Percentiles rank a stretch among this genome's conserved stretches.
These are phyloP conservation scores for Niebla homalea DNA, from an alignment of 495 filamentous ascomycete genomes.

Conservation along the genomic window DNA sequence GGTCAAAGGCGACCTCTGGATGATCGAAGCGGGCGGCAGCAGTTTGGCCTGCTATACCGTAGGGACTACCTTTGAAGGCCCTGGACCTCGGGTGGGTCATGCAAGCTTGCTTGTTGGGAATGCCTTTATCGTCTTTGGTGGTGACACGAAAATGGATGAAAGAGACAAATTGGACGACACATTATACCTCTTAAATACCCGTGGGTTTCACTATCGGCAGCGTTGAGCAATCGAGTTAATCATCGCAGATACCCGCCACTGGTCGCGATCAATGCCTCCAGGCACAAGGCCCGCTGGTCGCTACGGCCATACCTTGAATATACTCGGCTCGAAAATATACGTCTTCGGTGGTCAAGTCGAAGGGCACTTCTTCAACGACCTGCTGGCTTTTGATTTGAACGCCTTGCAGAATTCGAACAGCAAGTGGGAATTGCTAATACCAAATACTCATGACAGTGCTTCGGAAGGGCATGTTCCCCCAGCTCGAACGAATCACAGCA, in stretches of 20 bases:
- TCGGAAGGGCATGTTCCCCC: slow-evolving; percentile 63
- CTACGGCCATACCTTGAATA: slow-evolving; percentile 94
- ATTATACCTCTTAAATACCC: slow-evolving; percentile 92
- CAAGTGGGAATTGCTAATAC: slow-evolving; percentile 82
- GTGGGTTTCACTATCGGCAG: slow-evolving; percentile 39
- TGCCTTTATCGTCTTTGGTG: slow-evolving; percentile 97
- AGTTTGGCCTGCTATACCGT: slow-evolving; percentile 85
- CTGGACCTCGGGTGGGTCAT: slow-evolving; percentile 91
- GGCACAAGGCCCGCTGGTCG: slow-evolving; percentile 74
- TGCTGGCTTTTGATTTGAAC: slow-evolving; percentile 95
- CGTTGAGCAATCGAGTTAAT: slow-evolving; percentile 1
- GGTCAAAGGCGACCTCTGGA: slow-evolving; percentile 94
- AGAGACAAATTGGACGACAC: slow-evolving; percentile 85
- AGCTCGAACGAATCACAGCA: slow-evolving; percentile 86
- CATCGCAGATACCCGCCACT: slow-evolving; percentile 77
- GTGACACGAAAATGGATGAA: slow-evolving; percentile 95
- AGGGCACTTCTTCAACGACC: slow-evolving; percentile 93
- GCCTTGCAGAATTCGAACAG: slow-evolving; percentile 77
- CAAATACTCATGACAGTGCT: slow-evolving; percentile 56
- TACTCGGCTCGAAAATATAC: slow-evolving; percentile 89
- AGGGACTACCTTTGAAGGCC: slow-evolving; percentile 81
- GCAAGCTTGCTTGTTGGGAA: slow-evolving; percentile 91
- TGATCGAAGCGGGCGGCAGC: slow-evolving; percentile 78
- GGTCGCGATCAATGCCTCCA: slow-evolving; percentile 82
- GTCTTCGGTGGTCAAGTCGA: slow-evolving; percentile 97